Evolutionary conservation across 441 rosid genomes (phyloP).

Genomic region (Theobroma grandiflorum): DNA sequence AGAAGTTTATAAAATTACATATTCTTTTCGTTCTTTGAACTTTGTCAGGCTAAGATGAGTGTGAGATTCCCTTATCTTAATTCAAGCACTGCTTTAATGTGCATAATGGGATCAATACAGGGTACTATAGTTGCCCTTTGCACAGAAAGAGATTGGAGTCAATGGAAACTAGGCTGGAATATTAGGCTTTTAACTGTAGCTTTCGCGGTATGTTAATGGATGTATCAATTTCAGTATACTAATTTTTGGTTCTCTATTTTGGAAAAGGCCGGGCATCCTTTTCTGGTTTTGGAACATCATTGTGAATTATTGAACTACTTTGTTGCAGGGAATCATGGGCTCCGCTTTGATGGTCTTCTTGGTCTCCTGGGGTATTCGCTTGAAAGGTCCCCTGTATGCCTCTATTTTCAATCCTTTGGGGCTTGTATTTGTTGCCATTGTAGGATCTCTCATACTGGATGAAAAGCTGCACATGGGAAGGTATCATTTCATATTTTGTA

Average conservation of each 20-base stretch:
- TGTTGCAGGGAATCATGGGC: slow-evolving; percentile 34
- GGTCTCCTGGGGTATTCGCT: slow-evolving; percentile 34
- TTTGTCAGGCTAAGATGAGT: slow-evolving; percentile 49
- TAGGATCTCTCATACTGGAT: slow-evolving; percentile 31
- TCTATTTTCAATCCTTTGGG: slow-evolving; percentile 40
- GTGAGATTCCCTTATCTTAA: slow-evolving; percentile 46
- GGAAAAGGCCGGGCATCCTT: neutral
- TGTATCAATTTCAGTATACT: neutral
- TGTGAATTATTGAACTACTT: neutral
- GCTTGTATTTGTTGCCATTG: slow-evolving; percentile 37
- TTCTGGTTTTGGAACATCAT: neutral
- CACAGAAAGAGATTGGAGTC: slow-evolving; percentile 35
- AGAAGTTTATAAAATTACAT: neutral
- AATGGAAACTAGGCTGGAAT: slow-evolving; percentile 50
- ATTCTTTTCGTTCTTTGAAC: neutral
- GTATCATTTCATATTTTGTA: slow-evolving; percentile 16
- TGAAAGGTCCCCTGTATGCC: slow-evolving; percentile 38
- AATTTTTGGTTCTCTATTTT: no score
- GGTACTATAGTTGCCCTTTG: slow-evolving; percentile 28
- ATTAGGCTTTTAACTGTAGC: slow-evolving; percentile 34
- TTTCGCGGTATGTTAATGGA: slow-evolving; percentile 18
- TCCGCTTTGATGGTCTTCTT: slow-evolving; percentile 29
- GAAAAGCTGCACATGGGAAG: slow-evolving; percentile 42
- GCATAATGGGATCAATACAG: slow-evolving; percentile 37
- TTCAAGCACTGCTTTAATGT: slow-evolving; percentile 53